phyloP scores from a whole-genome alignment of 495 filamentous ascomycete genomes.

The Pseudoneurospora amorphoporcata region DNA sequence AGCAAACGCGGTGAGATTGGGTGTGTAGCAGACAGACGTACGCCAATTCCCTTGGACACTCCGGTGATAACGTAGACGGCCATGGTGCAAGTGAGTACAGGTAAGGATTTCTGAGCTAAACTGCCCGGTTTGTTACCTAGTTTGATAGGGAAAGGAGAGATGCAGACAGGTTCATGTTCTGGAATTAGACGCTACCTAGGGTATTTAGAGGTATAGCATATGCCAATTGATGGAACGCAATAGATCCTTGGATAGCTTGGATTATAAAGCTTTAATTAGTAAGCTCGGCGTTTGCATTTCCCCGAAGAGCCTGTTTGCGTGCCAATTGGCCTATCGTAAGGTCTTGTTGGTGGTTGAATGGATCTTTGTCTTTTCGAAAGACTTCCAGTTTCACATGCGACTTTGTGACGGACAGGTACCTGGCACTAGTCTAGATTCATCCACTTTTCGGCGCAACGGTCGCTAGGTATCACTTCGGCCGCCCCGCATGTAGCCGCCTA shows the following conservation, averaged over 20 bases:
- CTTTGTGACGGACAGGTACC: too few relatives aligned
- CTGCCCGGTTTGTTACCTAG: neutral
- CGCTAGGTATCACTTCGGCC: too few relatives aligned
- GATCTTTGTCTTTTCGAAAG: neutral
- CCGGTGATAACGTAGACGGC: slow-evolving; percentile 16
- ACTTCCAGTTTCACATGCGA: too few relatives aligned
- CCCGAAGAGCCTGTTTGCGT: neutral
- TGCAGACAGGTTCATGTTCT: neutral
- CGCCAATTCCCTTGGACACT: slow-evolving; percentile 15
- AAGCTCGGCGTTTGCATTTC: neutral
- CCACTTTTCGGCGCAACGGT: too few relatives aligned
- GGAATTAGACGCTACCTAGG: neutral
- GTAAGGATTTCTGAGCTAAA: neutral
- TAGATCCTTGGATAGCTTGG: neutral
- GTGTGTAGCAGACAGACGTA: slow-evolving; percentile 1
- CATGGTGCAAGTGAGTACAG: neutral
- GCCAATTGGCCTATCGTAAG: neutral
- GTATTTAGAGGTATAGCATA: neutral
- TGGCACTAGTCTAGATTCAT: too few relatives aligned
- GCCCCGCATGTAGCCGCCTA: too few relatives aligned
- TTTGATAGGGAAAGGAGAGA: neutral
- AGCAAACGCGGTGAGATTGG: neutral
- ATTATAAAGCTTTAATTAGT: neutral
- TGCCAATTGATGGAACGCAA: neutral
- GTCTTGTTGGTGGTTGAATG: neutral